Base-by-base conservation (phyloP, 2,329 filamentous ascomycete genomes). In the Nemania sp. region DNA sequence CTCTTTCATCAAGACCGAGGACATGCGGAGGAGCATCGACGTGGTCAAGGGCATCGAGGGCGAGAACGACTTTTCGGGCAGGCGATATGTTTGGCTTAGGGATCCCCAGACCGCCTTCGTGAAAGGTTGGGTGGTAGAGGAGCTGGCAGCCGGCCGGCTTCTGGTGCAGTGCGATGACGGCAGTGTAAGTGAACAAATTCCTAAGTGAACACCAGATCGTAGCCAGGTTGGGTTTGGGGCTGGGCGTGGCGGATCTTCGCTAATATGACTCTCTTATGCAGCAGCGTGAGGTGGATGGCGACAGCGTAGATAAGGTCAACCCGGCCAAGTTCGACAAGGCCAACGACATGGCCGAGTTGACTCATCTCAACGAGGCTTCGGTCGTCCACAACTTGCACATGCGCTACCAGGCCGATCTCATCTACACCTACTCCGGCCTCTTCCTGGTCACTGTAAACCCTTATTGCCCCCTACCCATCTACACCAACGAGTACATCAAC, bases 281-380 rank as follows among this genome's bases (percentile, higher is more conserved):
- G 86, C 91, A 96, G 84, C 87, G 91, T 63, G 89, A 96, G 68
- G 87, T 94, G 45, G 87, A 93, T 62, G 76, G 83, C 46, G 92
- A 97, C 65, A 88, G 86, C 65, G 91, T 97, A 63, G 95, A 99
- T 79, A 97, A 97, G 75, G 95, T 99, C 77, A 99, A 99, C 74
- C 94, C 94, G 41, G 93, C 93, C 67, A 99, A 99, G 72, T 99
- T 99, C 75, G 94, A 99, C 81, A 99, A 97, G 75, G 93, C 93
- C 61, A 91, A 95, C 75, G 95, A 99, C 73, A 99, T 99, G 94
- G 94, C 95, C 20, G 94, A 99, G 72, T 81, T 99, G 68, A 99
- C 94, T 5, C 94, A 99, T 73, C 78, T 99, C 60, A 99, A 99
- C 73, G 94, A 99, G 75, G 90, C 93, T 19, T 97, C 94, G 0